A percentile compares a stretch with the other conserved stretches of the same genome.
Conservation (phyloP, 495 filamentous ascomycete species). For the Aspergillus affinis region DNA sequence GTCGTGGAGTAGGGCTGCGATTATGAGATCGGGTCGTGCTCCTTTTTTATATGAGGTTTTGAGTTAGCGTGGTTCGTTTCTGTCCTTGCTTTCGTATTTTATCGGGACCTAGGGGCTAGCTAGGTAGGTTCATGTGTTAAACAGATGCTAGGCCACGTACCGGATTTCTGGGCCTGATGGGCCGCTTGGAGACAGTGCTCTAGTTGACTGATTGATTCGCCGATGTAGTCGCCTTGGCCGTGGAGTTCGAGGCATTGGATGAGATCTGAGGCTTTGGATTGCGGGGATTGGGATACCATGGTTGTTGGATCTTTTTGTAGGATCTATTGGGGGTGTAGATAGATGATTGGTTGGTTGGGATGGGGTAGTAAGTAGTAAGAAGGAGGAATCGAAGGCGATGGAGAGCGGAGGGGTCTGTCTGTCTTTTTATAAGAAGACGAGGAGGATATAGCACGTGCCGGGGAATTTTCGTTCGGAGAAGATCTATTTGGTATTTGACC, state of each 20-base stretch:
- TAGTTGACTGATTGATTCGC: conserved; percentile 47
- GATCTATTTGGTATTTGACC: no score
- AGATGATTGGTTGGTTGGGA: no score
- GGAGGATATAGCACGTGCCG: neutral
- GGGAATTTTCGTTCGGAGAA: neutral
- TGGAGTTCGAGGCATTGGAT: conserved; percentile 31
- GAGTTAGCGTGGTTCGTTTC: neutral
- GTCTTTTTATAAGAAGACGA: neutral
- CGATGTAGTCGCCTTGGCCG: conserved; percentile 38
- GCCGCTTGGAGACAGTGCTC: conserved; percentile 48
- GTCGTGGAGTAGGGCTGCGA: conserved; percentile 47
- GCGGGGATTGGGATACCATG: conserved; percentile 16
- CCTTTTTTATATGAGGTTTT: conserved; percentile 14
- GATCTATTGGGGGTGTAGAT: neutral
- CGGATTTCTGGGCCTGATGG: conserved; percentile 28
- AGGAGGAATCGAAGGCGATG: no score
- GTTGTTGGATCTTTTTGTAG: neutral
- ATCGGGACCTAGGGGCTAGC: no score
- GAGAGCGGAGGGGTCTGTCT: no score
- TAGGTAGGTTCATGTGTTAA: no score
- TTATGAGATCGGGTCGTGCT: conserved; percentile 34
- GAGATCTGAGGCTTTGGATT: conserved; percentile 19
- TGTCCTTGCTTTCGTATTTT: no score
- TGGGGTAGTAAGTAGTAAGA: no score
- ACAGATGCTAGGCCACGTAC: conserved; percentile 8